These are phyloP conservation scores for Amanita rubescens DNA, from an alignment of 768 basidiomycete species.

Conservation along the genomic window DNA sequence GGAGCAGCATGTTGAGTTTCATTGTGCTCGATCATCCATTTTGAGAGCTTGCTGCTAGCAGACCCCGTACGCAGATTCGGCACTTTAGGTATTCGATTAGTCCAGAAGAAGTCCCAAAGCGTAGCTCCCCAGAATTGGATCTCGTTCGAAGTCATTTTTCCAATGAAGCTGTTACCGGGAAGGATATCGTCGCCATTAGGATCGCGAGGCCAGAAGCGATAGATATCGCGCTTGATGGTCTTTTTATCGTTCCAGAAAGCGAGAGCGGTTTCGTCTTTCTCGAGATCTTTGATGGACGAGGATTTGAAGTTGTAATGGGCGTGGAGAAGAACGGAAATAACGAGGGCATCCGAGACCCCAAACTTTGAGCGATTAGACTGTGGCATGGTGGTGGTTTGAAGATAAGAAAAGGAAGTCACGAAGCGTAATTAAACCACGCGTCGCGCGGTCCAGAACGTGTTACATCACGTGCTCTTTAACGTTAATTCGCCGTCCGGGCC, in stretches of 20 bases:
- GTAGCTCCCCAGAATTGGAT: conserved; percentile 35
- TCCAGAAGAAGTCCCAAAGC: conserved; percentile 32
- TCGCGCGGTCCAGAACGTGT: too few relatives aligned
- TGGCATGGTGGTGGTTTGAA: not conserved
- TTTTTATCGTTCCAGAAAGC: not conserved
- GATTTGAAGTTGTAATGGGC: not conserved
- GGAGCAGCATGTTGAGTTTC: conserved; percentile 25
- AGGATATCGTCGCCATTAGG: conserved; percentile 17
- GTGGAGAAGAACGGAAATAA: not conserved
- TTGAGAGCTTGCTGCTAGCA: conserved; percentile 29
- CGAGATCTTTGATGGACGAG: conserved; percentile 14
- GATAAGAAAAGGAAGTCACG: not conserved
- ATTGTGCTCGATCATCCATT: conserved; percentile 27
- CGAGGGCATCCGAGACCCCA: not conserved
- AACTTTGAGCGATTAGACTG: not conserved
- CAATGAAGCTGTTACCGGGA: not conserved
- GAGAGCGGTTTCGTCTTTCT: conserved; percentile 1
- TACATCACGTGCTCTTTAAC: too few relatives aligned
- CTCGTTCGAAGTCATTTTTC: conserved; percentile 19
- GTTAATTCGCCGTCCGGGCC: too few relatives aligned
- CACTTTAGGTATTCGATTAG: conserved; percentile 17
- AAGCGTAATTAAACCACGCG: not conserved
- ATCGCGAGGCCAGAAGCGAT: conserved; percentile 26
- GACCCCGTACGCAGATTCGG: conserved; percentile 14
- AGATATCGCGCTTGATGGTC: conserved; percentile 17